phyloP scores from a whole-genome alignment of 2,329 filamentous ascomycete species.

The Cladosporium sp. region DNA sequence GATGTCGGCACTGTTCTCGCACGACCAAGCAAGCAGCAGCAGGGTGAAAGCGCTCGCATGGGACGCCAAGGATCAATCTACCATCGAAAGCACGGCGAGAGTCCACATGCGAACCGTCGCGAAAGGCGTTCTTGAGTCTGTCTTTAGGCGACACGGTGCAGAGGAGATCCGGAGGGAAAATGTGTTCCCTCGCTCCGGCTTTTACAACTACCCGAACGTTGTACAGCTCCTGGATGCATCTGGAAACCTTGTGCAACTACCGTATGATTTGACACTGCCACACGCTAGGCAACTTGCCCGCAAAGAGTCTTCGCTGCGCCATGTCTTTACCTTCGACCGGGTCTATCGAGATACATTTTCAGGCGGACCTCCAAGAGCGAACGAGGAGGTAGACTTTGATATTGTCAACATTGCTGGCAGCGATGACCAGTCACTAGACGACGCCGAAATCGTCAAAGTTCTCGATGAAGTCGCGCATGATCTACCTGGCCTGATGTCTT shows the following conservation, averaged over 20 bases:
- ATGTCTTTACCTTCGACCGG: constrained; percentile 78
- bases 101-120: constrained; percentile 44
- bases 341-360: constrained; percentile 76
- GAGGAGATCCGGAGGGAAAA: constrained; percentile 69
- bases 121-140: constrained; percentile 64
- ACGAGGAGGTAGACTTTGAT: constrained; percentile 92
- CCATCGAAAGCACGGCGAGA: constrained; percentile 18
- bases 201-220: constrained; percentile 64
- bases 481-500: constrained; percentile 64
- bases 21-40: constrained; percentile 46
- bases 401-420: constrained; percentile 73
- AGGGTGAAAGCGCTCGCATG: constrained; percentile 65
- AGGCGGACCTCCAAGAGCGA: constrained; percentile 73
- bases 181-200: constrained; percentile 73
- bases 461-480: constrained; percentile 80
- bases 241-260: constrained; percentile 87
- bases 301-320: constrained; percentile 36
- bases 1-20: constrained; percentile 72
- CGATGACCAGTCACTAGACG: constrained; percentile 76
- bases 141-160: constrained; percentile 86
- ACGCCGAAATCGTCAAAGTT: constrained; percentile 90
- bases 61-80: constrained; percentile 34
- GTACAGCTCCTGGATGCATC: constrained; percentile 75
- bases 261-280: constrained; percentile 85
- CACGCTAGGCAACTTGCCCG: constrained; percentile 80